phyloP scores from a whole-genome alignment of 2,329 filamentous ascomycete species.

The Clonostachys solani region DNA sequence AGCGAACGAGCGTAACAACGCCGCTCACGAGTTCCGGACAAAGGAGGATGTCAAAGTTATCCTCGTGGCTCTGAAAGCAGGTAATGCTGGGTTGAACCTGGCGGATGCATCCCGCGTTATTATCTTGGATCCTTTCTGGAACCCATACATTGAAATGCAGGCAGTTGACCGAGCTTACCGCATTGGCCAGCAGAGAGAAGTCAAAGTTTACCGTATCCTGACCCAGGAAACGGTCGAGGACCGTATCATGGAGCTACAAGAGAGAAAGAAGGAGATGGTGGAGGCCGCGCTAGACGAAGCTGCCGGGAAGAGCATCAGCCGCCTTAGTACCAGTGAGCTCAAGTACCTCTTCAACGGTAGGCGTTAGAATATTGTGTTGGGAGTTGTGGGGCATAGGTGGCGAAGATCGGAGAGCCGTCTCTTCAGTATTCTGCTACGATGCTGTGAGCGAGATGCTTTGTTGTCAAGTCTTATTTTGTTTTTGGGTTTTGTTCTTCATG shows the following conservation, averaged over 20 bases:
- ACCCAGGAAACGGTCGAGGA: slow-evolving; percentile 81
- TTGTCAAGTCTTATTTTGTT: too few relatives aligned
- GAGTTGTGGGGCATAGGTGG: too few relatives aligned
- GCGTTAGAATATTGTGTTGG: too few relatives aligned
- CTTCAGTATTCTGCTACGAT: too few relatives aligned
- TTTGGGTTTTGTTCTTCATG: too few relatives aligned
- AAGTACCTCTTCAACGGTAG: slow-evolving; percentile 57
- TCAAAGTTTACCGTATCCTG: slow-evolving; percentile 77
- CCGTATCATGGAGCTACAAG: slow-evolving; percentile 74
- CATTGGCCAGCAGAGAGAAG: slow-evolving; percentile 72
- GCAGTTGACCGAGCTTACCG: slow-evolving; percentile 87
- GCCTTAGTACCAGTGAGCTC: slow-evolving; percentile 63
- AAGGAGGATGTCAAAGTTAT: slow-evolving; percentile 67
- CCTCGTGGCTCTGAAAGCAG: slow-evolving; percentile 78
- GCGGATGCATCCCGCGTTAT: slow-evolving; percentile 81
- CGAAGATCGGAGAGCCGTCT: too few relatives aligned
- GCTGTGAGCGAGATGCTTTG: too few relatives aligned
- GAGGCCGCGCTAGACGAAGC: slow-evolving; percentile 76
- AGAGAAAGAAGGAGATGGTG: slow-evolving; percentile 73
- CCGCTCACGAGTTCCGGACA: slow-evolving; percentile 61
- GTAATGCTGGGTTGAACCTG: slow-evolving; percentile 81
- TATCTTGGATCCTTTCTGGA: slow-evolving; percentile 92
- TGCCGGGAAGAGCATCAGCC: slow-evolving; percentile 60
- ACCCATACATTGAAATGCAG: slow-evolving; percentile 88
- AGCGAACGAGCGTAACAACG: slow-evolving; percentile 61